Base-by-base conservation (phyloP, 2,329 filamentous ascomycete genomes). In the Alternaria gansuensis region DNA sequence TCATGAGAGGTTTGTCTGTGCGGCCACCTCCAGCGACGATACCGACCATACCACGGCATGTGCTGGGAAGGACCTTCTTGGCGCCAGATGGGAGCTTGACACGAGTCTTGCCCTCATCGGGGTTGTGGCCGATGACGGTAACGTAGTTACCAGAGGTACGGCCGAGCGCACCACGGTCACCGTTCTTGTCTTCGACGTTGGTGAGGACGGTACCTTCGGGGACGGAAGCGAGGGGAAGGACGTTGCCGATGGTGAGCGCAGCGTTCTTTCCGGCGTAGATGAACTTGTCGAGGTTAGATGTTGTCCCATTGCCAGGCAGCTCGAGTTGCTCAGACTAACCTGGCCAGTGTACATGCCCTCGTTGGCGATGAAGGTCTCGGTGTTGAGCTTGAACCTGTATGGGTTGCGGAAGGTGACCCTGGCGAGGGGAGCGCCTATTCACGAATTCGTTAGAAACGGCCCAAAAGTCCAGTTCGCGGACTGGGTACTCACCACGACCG, bases 311-410 rank as follows among this genome's bases (percentile, higher is more conserved):
- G 10, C 23, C 33, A 24, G 29, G 29, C 17, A 11, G 43, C 41
- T 14, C 44, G 17, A 40, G 11, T 52, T n/a, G 54, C 36, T 45
- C 43, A 43, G 63, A 73, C 73, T 73, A 44, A 77, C 74, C 85
- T 99, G 95, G 82, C 95, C 95, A 73, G 95, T 97, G 92, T 98
- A 99, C 93, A 98, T 97, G 86, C 95, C 95, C 88, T 98, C 95
- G 86, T 98, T 99, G 84, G 95, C 95, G 81, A 99, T 99, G 90
- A 99, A 97, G 75, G 95, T 99, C 90, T 99, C 93, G 82, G 90
- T 94, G 82, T 93, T 85, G 81, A 93, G 90, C 90, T 96, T 97
- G 91, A 92, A 98, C 83, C 89, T 88, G 90, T 99, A 99, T 77
- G 95, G 93, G 84, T 96, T 91, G 78, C 95, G 93, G 92, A 99